Evolutionary conservation across 2,329 filamentous ascomycete genomes (phyloP).

Genomic region (Parastagonospora avenae): DNA sequence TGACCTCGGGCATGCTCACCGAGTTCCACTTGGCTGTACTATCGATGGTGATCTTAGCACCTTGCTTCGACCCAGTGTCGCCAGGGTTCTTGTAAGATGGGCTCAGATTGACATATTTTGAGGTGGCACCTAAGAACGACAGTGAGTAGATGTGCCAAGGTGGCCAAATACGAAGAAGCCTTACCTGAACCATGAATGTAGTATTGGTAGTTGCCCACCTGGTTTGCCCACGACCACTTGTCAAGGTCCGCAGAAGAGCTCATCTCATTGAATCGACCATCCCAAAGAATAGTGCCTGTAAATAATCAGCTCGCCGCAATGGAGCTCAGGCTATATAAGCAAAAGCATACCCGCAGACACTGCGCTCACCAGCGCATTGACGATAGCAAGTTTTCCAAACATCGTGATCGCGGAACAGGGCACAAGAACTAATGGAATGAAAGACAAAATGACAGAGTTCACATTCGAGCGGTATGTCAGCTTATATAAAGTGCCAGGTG

Average conservation of each 20-base stretch:
- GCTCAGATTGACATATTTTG: slow-evolving; percentile 66
- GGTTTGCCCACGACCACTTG: slow-evolving; percentile 70
- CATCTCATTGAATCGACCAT: slow-evolving; percentile 69
- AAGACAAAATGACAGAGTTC: background rate
- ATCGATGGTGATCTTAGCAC: slow-evolving; percentile 70
- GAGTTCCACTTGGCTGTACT: slow-evolving; percentile 72
- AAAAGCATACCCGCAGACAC: slow-evolving; percentile 36
- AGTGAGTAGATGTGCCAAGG: no score
- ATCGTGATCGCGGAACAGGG: slow-evolving; percentile 21
- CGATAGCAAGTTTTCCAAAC: slow-evolving; percentile 37
- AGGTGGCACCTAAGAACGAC: slow-evolving; percentile 44
- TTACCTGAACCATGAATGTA: slow-evolving; percentile 70
- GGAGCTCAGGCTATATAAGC: background rate
- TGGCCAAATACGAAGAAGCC: no score
- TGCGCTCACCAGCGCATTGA: slow-evolving; percentile 37
- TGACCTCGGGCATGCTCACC: background rate
- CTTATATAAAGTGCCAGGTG: slow-evolving; percentile 25
- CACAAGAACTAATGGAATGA: background rate
- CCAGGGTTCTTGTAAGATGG: slow-evolving; percentile 68
- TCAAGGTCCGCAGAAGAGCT: slow-evolving; percentile 60
- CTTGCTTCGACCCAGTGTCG: slow-evolving; percentile 65
- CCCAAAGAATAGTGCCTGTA: slow-evolving; percentile 62
- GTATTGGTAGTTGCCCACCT: slow-evolving; percentile 74
- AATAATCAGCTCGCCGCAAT: background rate
- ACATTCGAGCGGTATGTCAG: background rate